Evolutionary conservation across 2,329 filamentous ascomycete species (phyloP), one percentile per base, ranked within the genome.

Genomic region (Volutella citrinella): DNA sequence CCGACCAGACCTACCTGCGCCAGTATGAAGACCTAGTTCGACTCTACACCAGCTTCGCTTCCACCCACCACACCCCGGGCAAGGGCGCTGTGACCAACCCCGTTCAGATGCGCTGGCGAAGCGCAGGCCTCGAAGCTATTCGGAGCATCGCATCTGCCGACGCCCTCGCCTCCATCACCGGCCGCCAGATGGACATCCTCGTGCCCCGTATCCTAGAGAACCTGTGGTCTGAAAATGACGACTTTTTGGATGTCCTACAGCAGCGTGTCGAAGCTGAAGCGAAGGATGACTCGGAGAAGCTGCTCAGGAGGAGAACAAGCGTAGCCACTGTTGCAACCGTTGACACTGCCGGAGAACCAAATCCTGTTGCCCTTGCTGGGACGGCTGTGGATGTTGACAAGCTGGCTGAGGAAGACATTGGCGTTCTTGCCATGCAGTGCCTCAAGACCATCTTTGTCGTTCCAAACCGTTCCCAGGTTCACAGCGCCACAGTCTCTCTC

Each of bases 121-220:
- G 76, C 42, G 77, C 78, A 10, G 86, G 85, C 4, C 65, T 91
- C 19, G 79, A 80, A 43, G 90, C 91, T 32, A 84, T 95, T 55
- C 87, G 80, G 59, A 86, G 84, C 42, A 74, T 95, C 14, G 84
- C 89, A 12, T 76, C 80, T 5, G 89, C 89, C 1, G 88, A 95
- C 36, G 80, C 83, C 13, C 72, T 96, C 32, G 80, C 81, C 1
- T 82, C 84, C 5, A 78, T 89, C 46, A 81, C 82, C 19, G 82
- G 81, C 19, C 79, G 83, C 48, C 88, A 94, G 58, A 74, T 95
- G 45, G 75, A 82, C 39, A 73, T 85, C 34, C 81, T 94, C 34
- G 74, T 97, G 23, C 90, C 91, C 19, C 82, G 90, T 45, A 82
- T 97, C 13, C 68, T 97, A 39, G 82, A 90, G 54, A 96, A 95